These are phyloP conservation scores for Lunularia cruciata DNA, from an alignment of 225 moss, liverwort and hornwort species.

Conservation along the genomic window DNA sequence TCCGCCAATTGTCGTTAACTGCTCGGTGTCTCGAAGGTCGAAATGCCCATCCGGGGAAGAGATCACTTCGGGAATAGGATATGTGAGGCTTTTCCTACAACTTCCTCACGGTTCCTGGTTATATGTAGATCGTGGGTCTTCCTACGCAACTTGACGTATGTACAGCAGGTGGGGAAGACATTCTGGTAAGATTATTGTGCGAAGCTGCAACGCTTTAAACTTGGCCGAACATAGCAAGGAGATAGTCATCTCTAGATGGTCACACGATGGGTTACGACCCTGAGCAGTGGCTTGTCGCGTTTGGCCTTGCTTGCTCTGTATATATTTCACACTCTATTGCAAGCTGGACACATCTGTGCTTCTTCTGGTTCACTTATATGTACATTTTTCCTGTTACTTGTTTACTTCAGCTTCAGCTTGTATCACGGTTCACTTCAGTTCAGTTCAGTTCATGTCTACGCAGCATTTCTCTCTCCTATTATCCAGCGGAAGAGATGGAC, in stretches of 20 bases:
- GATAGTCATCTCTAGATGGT: neutral
- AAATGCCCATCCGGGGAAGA: neutral
- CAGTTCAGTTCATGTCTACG: neutral
- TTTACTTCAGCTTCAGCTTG: neutral
- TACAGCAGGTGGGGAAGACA: conserved; percentile 15
- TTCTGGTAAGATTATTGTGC: conserved; percentile 6
- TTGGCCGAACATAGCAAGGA: neutral
- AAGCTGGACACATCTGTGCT: conserved; percentile 20
- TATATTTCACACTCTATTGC: neutral
- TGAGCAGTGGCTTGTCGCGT: conserved; percentile 7
- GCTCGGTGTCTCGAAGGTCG: neutral
- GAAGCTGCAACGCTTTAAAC: conserved; percentile 6
- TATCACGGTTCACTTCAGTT: too few relatives aligned
- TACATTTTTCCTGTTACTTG: neutral
- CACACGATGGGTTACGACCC: neutral
- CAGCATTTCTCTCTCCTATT: neutral
- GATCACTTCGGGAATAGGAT: neutral
- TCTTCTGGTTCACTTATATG: conserved; percentile 13
- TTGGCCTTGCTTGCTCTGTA: conserved; percentile 14
- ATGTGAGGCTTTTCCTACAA: neutral
- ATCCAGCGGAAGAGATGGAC: neutral
- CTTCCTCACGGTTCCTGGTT: conserved; percentile 7
- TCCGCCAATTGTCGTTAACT: neutral
- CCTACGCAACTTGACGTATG: conserved; percentile 6
- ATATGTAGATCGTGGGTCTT: conserved; percentile 1